Percentiles rank a stretch among this genome's conserved stretches.
These are phyloP conservation scores for Podaxis mareebaensis DNA, from an alignment of 768 basidiomycete species.

Conservation along the genomic window DNA sequence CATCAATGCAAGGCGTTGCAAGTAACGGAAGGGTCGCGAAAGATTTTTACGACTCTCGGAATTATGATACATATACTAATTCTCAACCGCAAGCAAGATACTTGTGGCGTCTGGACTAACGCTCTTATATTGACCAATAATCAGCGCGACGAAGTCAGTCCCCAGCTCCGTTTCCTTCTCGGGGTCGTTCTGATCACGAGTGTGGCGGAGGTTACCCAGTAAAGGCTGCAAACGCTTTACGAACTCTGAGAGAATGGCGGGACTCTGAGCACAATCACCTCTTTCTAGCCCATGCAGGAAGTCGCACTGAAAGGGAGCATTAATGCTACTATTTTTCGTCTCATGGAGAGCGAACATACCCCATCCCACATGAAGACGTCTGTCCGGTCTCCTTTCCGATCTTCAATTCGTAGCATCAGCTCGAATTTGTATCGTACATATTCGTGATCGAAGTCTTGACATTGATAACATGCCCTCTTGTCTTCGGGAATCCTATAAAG, in stretches of 20 bases:
- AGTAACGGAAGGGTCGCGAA: background rate
- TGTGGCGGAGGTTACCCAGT: background rate
- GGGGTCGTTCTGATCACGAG: background rate
- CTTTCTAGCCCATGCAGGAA: conserved; percentile 44
- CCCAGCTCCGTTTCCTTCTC: background rate
- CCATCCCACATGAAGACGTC: conserved; percentile 50
- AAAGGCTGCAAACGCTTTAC: conserved; percentile 7
- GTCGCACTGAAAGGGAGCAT: conserved; percentile 32
- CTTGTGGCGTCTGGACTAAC: background rate
- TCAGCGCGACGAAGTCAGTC: background rate
- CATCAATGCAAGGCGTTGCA: no score
- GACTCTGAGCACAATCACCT: background rate
- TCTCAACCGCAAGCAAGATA: conserved; percentile 8
- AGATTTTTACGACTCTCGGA: background rate
- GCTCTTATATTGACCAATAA: conserved; percentile 9
- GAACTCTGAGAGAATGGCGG: background rate
- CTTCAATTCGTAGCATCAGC: conserved; percentile 52
- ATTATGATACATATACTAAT: background rate
- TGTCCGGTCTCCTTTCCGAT: conserved; percentile 43
- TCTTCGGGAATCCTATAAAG: conserved; percentile 43
- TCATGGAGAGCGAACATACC: conserved; percentile 26
- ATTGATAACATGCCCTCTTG: conserved; percentile 48
- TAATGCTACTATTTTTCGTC: background rate
- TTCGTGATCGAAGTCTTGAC: conserved; percentile 53
- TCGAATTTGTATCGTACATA: conserved; percentile 49